phyloP scores from a whole-genome alignment of 805 yeast genomes.

The Candida hispaniensis region DNA sequence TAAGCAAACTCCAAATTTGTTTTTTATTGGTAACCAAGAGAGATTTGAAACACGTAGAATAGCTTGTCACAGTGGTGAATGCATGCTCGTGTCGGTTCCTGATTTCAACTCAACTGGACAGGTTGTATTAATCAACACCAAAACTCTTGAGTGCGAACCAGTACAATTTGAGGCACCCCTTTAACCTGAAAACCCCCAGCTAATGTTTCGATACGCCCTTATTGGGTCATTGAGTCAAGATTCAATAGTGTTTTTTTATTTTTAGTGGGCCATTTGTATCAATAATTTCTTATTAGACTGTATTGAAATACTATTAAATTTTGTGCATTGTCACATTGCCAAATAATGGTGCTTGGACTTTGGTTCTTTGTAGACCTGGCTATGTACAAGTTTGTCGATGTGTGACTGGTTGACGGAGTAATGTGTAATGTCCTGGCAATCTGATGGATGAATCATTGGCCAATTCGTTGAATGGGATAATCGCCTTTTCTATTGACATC shows the following conservation, averaged over 20 bases:
- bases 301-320: no score
- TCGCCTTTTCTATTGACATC: conserved; percentile 44
- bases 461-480: conserved; percentile 33
- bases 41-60: conserved; percentile 38
- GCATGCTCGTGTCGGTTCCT: conserved; percentile 64
- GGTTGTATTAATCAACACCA: conserved; percentile 49
- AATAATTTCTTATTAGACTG: no score
- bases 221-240: no score
- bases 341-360: no score
- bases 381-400: conserved; percentile 1
- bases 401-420: background rate
- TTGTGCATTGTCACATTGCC: no score
- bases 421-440: background rate
- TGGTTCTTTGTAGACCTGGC: background rate
- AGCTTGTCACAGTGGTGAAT: no score
- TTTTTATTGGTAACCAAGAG: conserved; percentile 77
- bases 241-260: no score
- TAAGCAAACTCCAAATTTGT: conserved; percentile 71
- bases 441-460: background rate
- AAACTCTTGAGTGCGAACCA: conserved; percentile 44
- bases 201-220: no score
- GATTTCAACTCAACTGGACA: conserved; percentile 55
- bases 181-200: no score
- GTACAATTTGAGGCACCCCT: conserved; percentile 31
- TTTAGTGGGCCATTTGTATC: no score